These are phyloP conservation scores for Tieghemostelium lacteum DNA, from an alignment of 78 protist genomes.

Conservation along the genomic window DNA sequence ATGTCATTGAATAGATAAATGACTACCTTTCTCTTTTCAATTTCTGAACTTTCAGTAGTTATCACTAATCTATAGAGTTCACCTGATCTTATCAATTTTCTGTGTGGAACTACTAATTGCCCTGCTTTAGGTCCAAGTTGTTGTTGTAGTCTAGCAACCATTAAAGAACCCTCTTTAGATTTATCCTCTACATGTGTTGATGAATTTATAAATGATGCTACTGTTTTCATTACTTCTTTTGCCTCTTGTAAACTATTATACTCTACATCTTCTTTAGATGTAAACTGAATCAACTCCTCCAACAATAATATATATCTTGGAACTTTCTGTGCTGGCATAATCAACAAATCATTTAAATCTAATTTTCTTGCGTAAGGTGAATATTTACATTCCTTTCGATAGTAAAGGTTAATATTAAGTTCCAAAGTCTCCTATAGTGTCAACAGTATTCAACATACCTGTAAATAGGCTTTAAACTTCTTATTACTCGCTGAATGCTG, in stretches of 20 bases:
- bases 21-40: constrained; percentile 25
- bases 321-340: constrained; percentile 71
- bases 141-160: constrained; percentile 50
- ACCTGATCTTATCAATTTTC: constrained; percentile 53
- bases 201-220: constrained; percentile 51
- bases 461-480: constrained; percentile 45
- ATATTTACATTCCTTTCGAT: constrained; percentile 59
- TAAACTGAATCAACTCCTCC: constrained; percentile 59
- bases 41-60: not conserved
- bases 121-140: constrained; percentile 54
- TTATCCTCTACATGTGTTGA: constrained; percentile 13
- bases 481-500: constrained; percentile 12
- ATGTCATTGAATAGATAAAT: constrained; percentile 61
- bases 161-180: not conserved
- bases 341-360: constrained; percentile 72
- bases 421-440: not conserved
- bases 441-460: constrained; percentile 13
- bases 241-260: constrained; percentile 31
- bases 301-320: constrained; percentile 72
- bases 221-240: constrained; percentile 59
- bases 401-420: not conserved
- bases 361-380: constrained; percentile 44
- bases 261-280: not conserved
- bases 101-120: constrained; percentile 30
- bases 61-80: constrained; percentile 35